Base-by-base conservation (phyloP, 164 flowering plant genomes). In the Annona cherimola region DNA sequence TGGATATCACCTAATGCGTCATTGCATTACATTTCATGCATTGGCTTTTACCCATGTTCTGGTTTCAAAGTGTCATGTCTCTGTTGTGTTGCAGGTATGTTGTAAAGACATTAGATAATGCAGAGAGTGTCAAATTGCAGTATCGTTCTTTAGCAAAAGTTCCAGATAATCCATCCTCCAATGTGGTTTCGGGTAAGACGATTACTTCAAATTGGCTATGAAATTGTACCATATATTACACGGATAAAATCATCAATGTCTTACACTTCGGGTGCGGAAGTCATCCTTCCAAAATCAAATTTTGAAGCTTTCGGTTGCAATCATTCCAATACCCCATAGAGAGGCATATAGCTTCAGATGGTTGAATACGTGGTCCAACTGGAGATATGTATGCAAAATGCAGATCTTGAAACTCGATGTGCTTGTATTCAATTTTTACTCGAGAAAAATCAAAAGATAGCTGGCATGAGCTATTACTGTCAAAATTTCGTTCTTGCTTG, bases 91-190 rank as follows among this genome's bases (percentile, higher is more conserved):
- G 45, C 81, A 92, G 97, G 97, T 94, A 92, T 61, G 97, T 92
- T 41, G 97, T 94, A 44, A 94, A 92, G 85, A 94, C 99, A 62
- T 61, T 92, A 78, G 99, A 94, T 85, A 92, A 91, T 79, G 97
- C 97, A 61, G 97, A 94, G 85, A 90, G 97, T 73, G 97, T 94
- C 14, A 94, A 94, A 74, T 69, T 94, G 86, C 98, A 92, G 76
- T 91, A 94, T 83, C 92, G 99, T n/a, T 94, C 97, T 9, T 87
- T 94, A 3, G 93, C 93, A 19, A 94, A 90, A 80, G 83, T 89
- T 75, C 44, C 84, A 43, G 89, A 86, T 64, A 81, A 81, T 74
- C 69, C 82, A 14, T 71, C 85, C 45, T 74, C 85, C 14, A 83
- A 79, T 71, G 67, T 78, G 40, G 63, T 72, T 40, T 74, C 90